Conservation (phyloP, 2,329 filamentous ascomycete genomes). For the Paecilomyces dactylethromorphus region DNA sequence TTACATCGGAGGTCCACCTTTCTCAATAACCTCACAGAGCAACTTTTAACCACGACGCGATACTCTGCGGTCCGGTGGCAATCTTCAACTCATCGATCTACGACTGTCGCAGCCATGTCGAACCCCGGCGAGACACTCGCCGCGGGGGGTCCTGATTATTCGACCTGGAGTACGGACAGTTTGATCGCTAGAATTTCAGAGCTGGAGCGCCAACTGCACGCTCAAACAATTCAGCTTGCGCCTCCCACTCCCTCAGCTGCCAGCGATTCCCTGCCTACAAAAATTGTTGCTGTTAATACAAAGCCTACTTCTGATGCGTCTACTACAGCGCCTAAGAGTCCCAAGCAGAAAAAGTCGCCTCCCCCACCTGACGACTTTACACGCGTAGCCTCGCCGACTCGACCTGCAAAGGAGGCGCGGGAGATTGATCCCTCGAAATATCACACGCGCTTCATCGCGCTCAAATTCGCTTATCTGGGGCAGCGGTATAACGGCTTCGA, state of each 20-base stretch:
- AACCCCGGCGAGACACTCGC: constrained; percentile 9
- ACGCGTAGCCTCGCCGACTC: constrained; percentile 14
- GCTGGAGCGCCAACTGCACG: constrained; percentile 60
- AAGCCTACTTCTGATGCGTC: neutral
- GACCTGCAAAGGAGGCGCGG: constrained; percentile 35
- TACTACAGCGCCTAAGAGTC: neutral
- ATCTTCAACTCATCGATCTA: neutral
- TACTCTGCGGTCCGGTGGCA: neutral
- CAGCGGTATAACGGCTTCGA: constrained; percentile 91
- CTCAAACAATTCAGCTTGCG: constrained; percentile 35
- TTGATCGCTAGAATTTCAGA: constrained; percentile 62
- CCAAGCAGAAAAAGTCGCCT: constrained; percentile 10
- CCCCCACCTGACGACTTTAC: constrained; percentile 17
- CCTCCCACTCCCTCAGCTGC: constrained; percentile 4
- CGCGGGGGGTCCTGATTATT: constrained; percentile 44
- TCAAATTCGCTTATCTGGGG: constrained; percentile 92
- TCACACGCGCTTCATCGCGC: constrained; percentile 73
- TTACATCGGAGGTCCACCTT: constrained; percentile 9
- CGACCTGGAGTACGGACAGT: constrained; percentile 60
- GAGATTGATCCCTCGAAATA: constrained; percentile 75
- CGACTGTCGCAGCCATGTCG: constrained; percentile 16
- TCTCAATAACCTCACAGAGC: constrained; percentile 9
- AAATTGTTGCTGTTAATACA: neutral
- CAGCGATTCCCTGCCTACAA: neutral
- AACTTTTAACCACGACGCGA: neutral